A percentile compares a stretch with the other conserved stretches of the same genome.
Evolutionary conservation across 2,329 filamentous ascomycete genomes (phyloP).

Genomic region (Alternaria gaisen): DNA sequence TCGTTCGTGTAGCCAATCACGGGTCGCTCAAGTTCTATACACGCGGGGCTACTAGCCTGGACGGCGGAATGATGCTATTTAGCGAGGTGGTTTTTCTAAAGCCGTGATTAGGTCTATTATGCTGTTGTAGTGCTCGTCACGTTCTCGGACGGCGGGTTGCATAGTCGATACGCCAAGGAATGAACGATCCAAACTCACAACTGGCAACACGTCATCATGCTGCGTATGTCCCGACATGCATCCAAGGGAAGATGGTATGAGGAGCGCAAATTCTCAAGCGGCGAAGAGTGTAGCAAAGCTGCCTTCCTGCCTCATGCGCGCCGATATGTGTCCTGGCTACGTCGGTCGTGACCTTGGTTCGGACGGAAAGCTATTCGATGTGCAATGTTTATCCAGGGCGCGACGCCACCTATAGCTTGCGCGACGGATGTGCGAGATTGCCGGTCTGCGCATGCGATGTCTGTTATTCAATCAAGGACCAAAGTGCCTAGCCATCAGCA

Average conservation of each 20-base stretch:
- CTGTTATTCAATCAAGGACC: background rate
- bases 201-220: background rate
- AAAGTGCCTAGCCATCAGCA: background rate
- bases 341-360: background rate
- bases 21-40: background rate
- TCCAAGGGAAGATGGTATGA: background rate
- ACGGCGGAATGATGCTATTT: constrained; percentile 11
- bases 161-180: background rate
- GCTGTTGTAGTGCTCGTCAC: background rate
- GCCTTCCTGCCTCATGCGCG: background rate
- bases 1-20: constrained; percentile 38
- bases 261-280: background rate
- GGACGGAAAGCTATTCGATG: background rate
- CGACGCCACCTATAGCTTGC: background rate
- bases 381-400: background rate
- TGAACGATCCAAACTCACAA: background rate
- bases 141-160: background rate
- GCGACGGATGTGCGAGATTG: background rate
- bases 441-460: background rate
- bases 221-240: background rate
- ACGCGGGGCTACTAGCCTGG: constrained; percentile 12
- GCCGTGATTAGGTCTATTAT: background rate
- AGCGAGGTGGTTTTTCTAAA: background rate
- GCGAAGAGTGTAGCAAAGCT: background rate
- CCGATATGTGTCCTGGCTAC: background rate